Evolutionary conservation across 768 basidiomycete genomes (phyloP), one percentile per base, ranked within the genome.

Genomic region (Russula emetica): DNA sequence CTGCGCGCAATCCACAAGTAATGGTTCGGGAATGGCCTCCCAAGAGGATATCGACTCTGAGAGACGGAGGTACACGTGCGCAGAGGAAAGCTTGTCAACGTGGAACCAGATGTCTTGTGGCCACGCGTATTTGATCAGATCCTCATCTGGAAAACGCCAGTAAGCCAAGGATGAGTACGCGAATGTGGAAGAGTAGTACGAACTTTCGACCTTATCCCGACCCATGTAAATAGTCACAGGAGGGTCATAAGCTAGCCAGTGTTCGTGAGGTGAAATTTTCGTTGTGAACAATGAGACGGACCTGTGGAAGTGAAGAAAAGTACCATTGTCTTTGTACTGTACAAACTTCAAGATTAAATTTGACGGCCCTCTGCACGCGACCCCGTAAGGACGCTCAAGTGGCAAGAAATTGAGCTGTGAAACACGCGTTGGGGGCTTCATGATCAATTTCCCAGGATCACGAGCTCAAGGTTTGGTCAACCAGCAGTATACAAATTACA

Each of bases 51-150:
- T 88, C n/a, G 76, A 78, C 3, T 84, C 82, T 0, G 90, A 82
- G 80, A 98, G 85, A 38, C 95, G 88, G n/a, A 98, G 78, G 73
- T 98, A 98, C 45, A 98, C 95, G 74, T 98, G 94, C 1, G 95
- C 94, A 3, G 94, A 97, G 0, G 93, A 96, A 32, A 98, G 85
- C 74, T 95, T 96, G 79, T 98, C 97, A 66, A 99, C 97, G 74
- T 98, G 97, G 68, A 98, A 97, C 92, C 91, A 92, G 58, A 92
- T 76, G 65, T 93, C 91, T 74, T 88, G 85, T 9, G 90, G 88
- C 87, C 88, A 89, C 8, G 90, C 94, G 70, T 93, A 97, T 75
- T 85, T 90, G 70, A 98, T 93, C 55, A 98, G 77, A 55, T 97
- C 94, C 74, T 98, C 96, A 77, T 99, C 96, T 98, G 63, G 34